A percentile compares a stretch with the other conserved stretches of the same genome.
Conservation (phyloP, 2,329 filamentous ascomycete species). For the Pseudogymnoascus destructans region DNA sequence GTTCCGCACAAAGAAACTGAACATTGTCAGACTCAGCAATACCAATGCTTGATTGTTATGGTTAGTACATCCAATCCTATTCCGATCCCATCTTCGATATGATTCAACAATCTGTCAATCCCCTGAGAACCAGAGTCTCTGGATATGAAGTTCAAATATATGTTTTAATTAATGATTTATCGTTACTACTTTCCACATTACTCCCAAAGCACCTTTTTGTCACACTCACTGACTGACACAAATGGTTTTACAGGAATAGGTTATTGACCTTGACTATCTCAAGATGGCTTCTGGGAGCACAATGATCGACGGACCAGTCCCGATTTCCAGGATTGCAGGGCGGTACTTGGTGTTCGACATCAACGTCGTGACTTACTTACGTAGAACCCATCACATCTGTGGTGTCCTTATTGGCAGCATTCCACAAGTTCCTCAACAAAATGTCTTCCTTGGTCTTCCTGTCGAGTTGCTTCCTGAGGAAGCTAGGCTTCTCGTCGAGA, state of each 20-base stretch:
- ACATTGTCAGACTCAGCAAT: background rate
- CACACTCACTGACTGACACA: slow-evolving; percentile 9
- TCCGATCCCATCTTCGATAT: slow-evolving; percentile 31
- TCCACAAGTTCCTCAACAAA: slow-evolving; percentile 87
- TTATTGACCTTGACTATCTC: background rate
- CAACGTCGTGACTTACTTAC: slow-evolving; percentile 62
- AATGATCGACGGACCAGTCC: slow-evolving; percentile 41
- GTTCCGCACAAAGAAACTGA: background rate
- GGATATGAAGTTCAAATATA: slow-evolving; percentile 38
- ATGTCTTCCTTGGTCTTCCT: slow-evolving; percentile 80
- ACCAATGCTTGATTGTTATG: background rate
- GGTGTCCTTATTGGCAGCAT: slow-evolving; percentile 78
- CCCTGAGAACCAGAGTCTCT: slow-evolving; percentile 44
- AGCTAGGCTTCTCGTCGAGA: slow-evolving; percentile 65
- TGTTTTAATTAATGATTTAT: slow-evolving; percentile 36
- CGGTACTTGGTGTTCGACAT: slow-evolving; percentile 86
- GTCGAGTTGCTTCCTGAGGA: slow-evolving; percentile 87
- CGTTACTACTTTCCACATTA: slow-evolving; percentile 17
- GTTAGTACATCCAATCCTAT: slow-evolving; percentile 13
- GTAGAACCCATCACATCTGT: slow-evolving; percentile 70
- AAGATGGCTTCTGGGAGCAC: slow-evolving; percentile 16
- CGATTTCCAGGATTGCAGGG: slow-evolving; percentile 67
- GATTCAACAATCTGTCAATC: slow-evolving; percentile 77
- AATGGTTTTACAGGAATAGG: background rate
- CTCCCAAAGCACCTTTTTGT: slow-evolving; percentile 12